phyloP scores from a whole-genome alignment of 345 rosid genomes.

The Citrus unshiu region DNA sequence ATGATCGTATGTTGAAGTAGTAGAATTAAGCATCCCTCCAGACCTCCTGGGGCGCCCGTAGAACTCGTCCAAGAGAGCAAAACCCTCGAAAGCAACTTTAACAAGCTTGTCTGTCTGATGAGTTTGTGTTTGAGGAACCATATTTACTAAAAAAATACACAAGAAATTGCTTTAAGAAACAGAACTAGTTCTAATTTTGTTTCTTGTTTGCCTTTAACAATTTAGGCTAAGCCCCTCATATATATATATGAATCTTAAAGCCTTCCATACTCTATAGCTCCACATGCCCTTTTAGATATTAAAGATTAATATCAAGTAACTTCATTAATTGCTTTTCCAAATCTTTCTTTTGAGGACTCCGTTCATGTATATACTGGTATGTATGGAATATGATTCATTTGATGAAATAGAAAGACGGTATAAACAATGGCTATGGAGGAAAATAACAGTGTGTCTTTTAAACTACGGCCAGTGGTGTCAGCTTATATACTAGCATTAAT shows the following conservation, averaged over 20 bases:
- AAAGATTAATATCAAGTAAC: neutral
- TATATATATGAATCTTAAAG: too few relatives aligned
- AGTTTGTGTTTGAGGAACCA: neutral
- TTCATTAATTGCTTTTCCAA: neutral
- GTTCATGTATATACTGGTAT: neutral
- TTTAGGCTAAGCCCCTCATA: neutral
- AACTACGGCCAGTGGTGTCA: neutral
- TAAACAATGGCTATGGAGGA: neutral
- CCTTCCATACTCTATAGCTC: neutral
- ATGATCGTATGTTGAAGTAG: neutral
- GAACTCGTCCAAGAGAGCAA: slow-evolving; percentile 10
- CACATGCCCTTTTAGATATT: neutral
- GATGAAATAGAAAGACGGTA: neutral
- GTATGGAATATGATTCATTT: neutral
- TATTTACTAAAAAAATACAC: neutral
- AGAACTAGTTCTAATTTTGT: neutral
- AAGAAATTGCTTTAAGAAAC: neutral
- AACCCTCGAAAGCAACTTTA: slow-evolving; percentile 16
- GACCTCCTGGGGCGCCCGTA: neutral
- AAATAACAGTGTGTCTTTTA: neutral
- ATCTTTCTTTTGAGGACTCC: neutral
- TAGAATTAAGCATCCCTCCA: neutral
- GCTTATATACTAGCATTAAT: neutral
- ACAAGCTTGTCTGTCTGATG: slow-evolving; percentile 7
- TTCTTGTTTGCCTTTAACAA: neutral